These are phyloP conservation scores for Tothia fuscella DNA, from an alignment of 2,329 filamentous ascomycete genomes.

Conservation along the genomic window DNA sequence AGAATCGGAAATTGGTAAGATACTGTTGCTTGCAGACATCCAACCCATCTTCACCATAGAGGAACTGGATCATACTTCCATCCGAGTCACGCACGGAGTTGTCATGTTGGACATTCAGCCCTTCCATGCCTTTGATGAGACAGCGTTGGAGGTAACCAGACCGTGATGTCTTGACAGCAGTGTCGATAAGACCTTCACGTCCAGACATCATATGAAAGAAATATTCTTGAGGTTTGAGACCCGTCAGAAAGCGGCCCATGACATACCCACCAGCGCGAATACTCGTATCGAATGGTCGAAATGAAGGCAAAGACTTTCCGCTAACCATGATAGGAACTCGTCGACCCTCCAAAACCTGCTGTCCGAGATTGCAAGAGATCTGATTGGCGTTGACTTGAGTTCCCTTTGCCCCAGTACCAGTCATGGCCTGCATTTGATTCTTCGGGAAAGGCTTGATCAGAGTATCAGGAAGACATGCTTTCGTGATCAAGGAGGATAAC, in stretches of 20 bases:
- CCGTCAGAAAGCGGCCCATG: constrained; percentile 92
- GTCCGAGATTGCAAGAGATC: constrained; percentile 94
- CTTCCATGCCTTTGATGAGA: constrained; percentile 98
- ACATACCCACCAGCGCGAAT: constrained; percentile 88
- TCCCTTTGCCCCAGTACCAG: constrained; percentile 89
- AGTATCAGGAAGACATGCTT: constrained; percentile 65
- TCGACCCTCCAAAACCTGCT: constrained; percentile 90
- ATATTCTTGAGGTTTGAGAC: constrained; percentile 93
- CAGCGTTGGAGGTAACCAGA: constrained; percentile 95
- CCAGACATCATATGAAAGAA: constrained; percentile 99
- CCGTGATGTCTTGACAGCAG: constrained; percentile 93
- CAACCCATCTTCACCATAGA: constrained; percentile 92
- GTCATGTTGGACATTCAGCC: constrained; percentile 82
- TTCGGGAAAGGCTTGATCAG: constrained; percentile 86
- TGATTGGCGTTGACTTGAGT: constrained; percentile 87
- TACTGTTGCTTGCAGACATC: constrained; percentile 93
- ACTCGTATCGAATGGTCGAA: constrained; percentile 81
- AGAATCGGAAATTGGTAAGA: constrained; percentile 78
- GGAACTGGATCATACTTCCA: constrained; percentile 83
- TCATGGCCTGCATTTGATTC: constrained; percentile 99
- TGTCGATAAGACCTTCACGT: constrained; percentile 95
- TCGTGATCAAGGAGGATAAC: constrained; percentile 69
- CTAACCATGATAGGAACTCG: constrained; percentile 96
- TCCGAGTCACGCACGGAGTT: constrained; percentile 89
- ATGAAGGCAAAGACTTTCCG: constrained; percentile 90